Conservation (phyloP, 2,329 filamentous ascomycete genomes). For the Lecanicillium sp. region DNA sequence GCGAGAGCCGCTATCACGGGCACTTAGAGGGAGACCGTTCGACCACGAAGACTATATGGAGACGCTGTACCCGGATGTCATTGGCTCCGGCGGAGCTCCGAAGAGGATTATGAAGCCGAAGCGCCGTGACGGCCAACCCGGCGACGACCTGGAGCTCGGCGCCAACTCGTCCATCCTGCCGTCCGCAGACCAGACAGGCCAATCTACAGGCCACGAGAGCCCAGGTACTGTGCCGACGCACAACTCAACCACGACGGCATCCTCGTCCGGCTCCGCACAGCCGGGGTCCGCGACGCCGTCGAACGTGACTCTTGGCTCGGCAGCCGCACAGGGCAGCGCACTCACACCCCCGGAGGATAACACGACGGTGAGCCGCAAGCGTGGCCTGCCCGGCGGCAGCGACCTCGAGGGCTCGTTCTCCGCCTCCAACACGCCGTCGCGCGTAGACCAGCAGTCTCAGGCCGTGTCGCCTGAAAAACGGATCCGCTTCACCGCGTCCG, state of each 20-base stretch:
- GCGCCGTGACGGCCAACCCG: conserved; percentile 40
- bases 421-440: conserved; percentile 2
- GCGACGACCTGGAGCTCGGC: conserved; percentile 43
- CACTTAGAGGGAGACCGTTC: conserved; percentile 51
- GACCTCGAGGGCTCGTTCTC: conserved; percentile 9
- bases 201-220: conserved; percentile 2
- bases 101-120: conserved; percentile 53
- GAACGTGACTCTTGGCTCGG: background rate
- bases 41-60: conserved; percentile 58
- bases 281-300: background rate
- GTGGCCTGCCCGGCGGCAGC: conserved; percentile 26
- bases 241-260: no score
- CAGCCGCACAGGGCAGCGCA: conserved; percentile 28
- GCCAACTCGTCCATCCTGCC: conserved; percentile 41
- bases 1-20: conserved; percentile 53
- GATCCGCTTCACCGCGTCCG: conserved; percentile 1
- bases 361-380: conserved; percentile 38
- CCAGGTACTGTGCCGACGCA: background rate
- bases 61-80: conserved; percentile 53
- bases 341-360: conserved; percentile 52
- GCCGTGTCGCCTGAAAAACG: conserved; percentile 10
- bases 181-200: conserved; percentile 21
- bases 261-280: background rate
- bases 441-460: background rate
- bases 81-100: conserved; percentile 53